Evolutionary conservation across 192 early-diverging fungal genomes (phyloP).

Genomic region (Rhizophagus sp.): DNA sequence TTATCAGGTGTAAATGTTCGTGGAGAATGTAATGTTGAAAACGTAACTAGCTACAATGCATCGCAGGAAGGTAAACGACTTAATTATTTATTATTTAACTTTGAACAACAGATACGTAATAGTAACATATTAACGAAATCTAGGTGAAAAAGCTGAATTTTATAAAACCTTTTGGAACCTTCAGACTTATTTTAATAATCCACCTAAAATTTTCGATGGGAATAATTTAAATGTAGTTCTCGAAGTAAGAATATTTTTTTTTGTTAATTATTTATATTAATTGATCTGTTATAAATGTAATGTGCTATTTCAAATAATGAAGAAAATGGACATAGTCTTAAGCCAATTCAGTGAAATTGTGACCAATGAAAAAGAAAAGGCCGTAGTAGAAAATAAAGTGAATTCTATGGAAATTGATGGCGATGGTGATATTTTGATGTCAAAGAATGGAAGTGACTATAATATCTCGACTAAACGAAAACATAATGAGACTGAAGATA

Average conservation of each 20-base stretch:
- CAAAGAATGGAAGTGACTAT: background rate
- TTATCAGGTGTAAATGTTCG: slow-evolving; percentile 74
- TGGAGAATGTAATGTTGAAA: slow-evolving; percentile 83
- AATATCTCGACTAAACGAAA: background rate
- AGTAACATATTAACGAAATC: background rate
- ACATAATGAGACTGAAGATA: background rate
- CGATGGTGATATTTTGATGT: background rate
- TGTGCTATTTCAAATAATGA: background rate
- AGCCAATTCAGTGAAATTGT: slow-evolving; percentile 1
- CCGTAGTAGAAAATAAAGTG: background rate
- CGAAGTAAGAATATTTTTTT: slow-evolving; percentile 29
- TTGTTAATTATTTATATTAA: background rate
- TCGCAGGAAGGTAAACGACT: slow-evolving; percentile 37
- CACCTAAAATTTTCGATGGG: slow-evolving; percentile 47
- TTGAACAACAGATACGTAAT: background rate
- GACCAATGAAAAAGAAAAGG: background rate
- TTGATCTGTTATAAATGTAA: background rate
- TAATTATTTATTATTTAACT: background rate
- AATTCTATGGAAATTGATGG: background rate
- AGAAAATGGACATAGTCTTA: slow-evolving; percentile 9
- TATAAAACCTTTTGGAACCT: slow-evolving; percentile 81
- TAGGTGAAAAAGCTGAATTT: slow-evolving; percentile 40
- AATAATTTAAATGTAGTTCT: slow-evolving; percentile 41
- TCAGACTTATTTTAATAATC: slow-evolving; percentile 76
- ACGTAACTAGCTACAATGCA: slow-evolving; percentile 54